phyloP scores from a whole-genome alignment of 1,284 basidiomycete species.

The Cryptococcus sp. region DNA sequence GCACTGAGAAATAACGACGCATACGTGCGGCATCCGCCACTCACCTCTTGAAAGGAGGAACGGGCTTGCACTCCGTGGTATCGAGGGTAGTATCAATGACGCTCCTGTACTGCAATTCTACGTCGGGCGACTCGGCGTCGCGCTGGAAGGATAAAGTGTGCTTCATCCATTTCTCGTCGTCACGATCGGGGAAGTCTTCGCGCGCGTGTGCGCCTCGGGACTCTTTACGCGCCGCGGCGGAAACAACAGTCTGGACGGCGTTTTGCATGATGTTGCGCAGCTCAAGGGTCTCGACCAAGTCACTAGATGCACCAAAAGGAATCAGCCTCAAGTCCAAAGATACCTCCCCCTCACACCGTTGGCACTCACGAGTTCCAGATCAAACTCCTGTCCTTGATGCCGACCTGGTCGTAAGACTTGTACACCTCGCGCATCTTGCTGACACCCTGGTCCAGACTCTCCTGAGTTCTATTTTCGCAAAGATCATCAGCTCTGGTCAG shows the following conservation, averaged over 20 bases:
- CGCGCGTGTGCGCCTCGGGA: conserved; percentile 97
- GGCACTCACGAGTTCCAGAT: conserved; percentile 91
- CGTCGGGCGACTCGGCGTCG: conserved; percentile 70
- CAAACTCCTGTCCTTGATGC: conserved; percentile 97
- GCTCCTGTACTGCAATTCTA: conserved; percentile 83
- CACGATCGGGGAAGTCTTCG: conserved; percentile 81
- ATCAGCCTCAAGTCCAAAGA: not conserved
- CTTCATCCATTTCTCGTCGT: conserved; percentile 90
- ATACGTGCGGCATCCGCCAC: not conserved
- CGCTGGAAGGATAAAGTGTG: conserved; percentile 86
- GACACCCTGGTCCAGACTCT: conserved; percentile 89
- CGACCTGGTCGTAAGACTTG: conserved; percentile 83
- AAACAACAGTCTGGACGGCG: conserved; percentile 92
- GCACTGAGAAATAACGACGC: not conserved
- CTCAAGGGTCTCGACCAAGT: conserved; percentile 95
- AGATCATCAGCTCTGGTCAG: not conserved
- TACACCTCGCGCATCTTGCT: conserved; percentile 82
- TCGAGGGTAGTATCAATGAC: conserved; percentile 88
- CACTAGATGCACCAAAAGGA: conserved; percentile 46
- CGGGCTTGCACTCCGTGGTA: conserved; percentile 84
- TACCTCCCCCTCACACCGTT: not conserved
- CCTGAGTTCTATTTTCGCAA: conserved; percentile 70
- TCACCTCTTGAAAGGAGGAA: conserved; percentile 50
- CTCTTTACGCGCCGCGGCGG: conserved; percentile 94
- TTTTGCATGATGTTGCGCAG: conserved; percentile 93